Evolutionary conservation across 441 rosid species (phyloP).

Genomic region (Isatis lusitanica): DNA sequence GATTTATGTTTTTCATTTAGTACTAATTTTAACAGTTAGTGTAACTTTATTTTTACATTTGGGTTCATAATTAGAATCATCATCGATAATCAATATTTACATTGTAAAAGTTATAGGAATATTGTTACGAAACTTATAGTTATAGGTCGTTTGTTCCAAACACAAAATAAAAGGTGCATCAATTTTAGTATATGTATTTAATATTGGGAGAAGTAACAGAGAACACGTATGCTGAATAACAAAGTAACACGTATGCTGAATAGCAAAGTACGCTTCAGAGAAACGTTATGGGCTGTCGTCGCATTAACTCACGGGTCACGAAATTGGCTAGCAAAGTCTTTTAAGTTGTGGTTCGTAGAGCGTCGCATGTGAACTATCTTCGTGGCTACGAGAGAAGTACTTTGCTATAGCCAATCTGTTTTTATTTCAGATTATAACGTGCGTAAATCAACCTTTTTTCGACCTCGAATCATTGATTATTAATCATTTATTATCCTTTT

Average conservation of each 20-base stretch:
- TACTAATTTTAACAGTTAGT: too few relatives aligned
- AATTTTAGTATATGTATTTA: not conserved
- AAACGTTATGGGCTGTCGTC: conserved; percentile 9
- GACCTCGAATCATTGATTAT: not conserved
- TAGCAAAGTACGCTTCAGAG: not conserved
- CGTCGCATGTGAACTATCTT: conserved; percentile 14
- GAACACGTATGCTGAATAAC: not conserved
- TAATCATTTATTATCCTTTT: not conserved
- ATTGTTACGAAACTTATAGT: not conserved
- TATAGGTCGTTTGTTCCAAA: not conserved
- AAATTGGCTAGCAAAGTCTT: not conserved
- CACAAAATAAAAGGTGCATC: not conserved
- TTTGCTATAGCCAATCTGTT: too few relatives aligned
- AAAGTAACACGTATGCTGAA: not conserved
- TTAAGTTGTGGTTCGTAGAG: conserved; percentile 21
- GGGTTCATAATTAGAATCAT: too few relatives aligned
- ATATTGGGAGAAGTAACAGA: conserved; percentile 14
- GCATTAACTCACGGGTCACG: conserved; percentile 27
- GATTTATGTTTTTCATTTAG: too few relatives aligned
- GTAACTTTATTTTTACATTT: too few relatives aligned
- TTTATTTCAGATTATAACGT: not conserved
- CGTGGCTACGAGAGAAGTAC: not conserved
- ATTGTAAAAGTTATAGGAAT: too few relatives aligned
- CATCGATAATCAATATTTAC: too few relatives aligned
- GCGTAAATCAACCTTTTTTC: not conserved